A percentile compares a stretch with the other conserved stretches of the same genome.
These are phyloP conservation scores for Pseudohalonectria lignicola DNA, from an alignment of 2,329 filamentous ascomycete species.

Conservation along the genomic window DNA sequence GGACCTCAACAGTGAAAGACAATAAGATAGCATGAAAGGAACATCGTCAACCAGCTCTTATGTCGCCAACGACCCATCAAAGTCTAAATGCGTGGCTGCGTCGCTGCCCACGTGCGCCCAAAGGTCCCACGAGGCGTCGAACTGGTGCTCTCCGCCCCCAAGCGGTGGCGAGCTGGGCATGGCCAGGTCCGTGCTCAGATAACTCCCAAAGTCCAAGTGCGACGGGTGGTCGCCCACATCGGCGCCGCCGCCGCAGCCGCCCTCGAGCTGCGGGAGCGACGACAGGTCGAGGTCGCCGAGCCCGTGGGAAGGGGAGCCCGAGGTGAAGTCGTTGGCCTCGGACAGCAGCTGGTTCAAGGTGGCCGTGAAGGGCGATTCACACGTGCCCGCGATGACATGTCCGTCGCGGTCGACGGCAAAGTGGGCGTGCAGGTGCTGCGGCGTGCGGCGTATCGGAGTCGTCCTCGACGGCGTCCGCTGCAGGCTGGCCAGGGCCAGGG, in stretches of 20 bases:
- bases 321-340: conserved; percentile 36
- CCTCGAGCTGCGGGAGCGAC: conserved; percentile 25
- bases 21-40: no score
- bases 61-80: background rate
- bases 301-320: conserved; percentile 22
- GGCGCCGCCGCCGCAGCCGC: conserved; percentile 17
- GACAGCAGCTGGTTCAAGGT: conserved; percentile 55
- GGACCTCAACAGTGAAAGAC: no score
- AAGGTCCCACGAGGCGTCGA: conserved; percentile 10
- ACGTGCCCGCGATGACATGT: conserved; percentile 10
- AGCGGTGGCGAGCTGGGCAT: conserved; percentile 38
- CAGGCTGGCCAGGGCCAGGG: conserved; percentile 19
- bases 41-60: no score
- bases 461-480: conserved; percentile 37
- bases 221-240: conserved; percentile 5
- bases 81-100: background rate
- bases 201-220: conserved; percentile 33
- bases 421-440: conserved; percentile 22
- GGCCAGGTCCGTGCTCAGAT: conserved; percentile 33
- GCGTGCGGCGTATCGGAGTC: conserved; percentile 28
- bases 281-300: conserved; percentile 31
- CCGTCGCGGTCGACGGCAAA: conserved; percentile 21
- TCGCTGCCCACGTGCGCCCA: conserved; percentile 10
- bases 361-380: conserved; percentile 47
- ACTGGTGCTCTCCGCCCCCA: conserved; percentile 6